Conservation (phyloP, 2,329 filamentous ascomycete genomes). For the Ceratocystis ficicola region DNA sequence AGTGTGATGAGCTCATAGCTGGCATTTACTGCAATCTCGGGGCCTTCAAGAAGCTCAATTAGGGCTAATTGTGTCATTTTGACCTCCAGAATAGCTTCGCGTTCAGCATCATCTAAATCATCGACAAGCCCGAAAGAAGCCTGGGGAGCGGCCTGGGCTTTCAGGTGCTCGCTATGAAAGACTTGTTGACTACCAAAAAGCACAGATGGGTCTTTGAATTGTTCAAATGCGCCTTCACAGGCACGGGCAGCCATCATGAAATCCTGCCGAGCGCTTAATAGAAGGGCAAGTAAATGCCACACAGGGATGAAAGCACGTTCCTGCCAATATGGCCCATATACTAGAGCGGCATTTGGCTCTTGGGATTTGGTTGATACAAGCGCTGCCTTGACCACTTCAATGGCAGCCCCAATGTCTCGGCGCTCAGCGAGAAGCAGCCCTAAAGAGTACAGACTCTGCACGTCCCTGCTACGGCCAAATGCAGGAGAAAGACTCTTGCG, state of each 20-base stretch:
- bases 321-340: constrained; percentile 43
- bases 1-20: constrained; percentile 73
- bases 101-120: constrained; percentile 72
- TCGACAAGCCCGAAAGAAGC: constrained; percentile 43
- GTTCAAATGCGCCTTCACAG: constrained; percentile 83
- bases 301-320: constrained; percentile 61
- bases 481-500: constrained; percentile 59
- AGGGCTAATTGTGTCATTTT: constrained; percentile 90
- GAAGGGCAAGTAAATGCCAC: constrained; percentile 81
- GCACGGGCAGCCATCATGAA: constrained; percentile 67
- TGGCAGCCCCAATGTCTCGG: constrained; percentile 64
- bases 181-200: constrained; percentile 52
- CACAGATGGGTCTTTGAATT: constrained; percentile 61
- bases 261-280: constrained; percentile 78
- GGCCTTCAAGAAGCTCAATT: constrained; percentile 69
- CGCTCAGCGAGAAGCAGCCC: constrained; percentile 80
- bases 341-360: constrained; percentile 34
- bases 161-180: constrained; percentile 56
- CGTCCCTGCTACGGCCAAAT: constrained; percentile 52
- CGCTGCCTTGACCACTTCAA: constrained; percentile 68
- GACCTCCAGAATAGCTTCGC: constrained; percentile 77
- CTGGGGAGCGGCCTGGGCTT: constrained; percentile 32
- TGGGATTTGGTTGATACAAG: constrained; percentile 48
- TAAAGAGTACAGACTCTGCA: constrained; percentile 68
- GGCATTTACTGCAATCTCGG: constrained; percentile 74